Base-by-base conservation (phyloP, 1,284 basidiomycete genomes). In the Flammula alnicola region DNA sequence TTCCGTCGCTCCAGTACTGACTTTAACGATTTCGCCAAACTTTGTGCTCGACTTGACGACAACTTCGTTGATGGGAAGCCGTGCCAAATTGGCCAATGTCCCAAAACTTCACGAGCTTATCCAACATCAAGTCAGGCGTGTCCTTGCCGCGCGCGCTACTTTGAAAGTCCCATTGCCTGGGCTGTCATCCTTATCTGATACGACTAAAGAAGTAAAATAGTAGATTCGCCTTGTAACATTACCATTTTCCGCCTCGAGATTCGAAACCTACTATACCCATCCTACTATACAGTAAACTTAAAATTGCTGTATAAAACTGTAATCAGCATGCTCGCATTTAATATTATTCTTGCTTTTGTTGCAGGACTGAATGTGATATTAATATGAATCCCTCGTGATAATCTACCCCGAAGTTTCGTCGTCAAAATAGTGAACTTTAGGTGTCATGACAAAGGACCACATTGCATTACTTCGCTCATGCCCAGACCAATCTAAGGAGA, bases 61-160 rank as follows among this genome's bases (percentile, higher is more conserved):
- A 22, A 88, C 81, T 5, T 92, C 90, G 19, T 75, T 91, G 2
- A 83, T 92, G 78, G 89, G 89, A 30, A 91, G 88, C 57, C 83
- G 89, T 31, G 89, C 90, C 29, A 90, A 91, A 66, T 76, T 92
- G 1, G 88, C 86, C 29, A 88, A 92, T 60, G 86, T 92, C 3
- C 89, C 90, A 20, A 92, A 92, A 64, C 70, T 92, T 10, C 90
- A 92, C 56, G 89, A 92, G 63, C 72, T 92, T 38, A 91, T 92
- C 32, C 82, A 88, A 59, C 78, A 83, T 60, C 88, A 91, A 71
- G 80, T 89, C 9, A 74, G 80, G 40, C 75, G 74, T 41, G 68
- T 78, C 12, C 75, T 92, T 20, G 72, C 77, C 25, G 72, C 83
- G n/a, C 78, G 76, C 49, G 83, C 80, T 16, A 81, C 78, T 9